phyloP scores from a whole-genome alignment of 371 early-diverging fungal genomes.

The Mucor velutinosus region DNA sequence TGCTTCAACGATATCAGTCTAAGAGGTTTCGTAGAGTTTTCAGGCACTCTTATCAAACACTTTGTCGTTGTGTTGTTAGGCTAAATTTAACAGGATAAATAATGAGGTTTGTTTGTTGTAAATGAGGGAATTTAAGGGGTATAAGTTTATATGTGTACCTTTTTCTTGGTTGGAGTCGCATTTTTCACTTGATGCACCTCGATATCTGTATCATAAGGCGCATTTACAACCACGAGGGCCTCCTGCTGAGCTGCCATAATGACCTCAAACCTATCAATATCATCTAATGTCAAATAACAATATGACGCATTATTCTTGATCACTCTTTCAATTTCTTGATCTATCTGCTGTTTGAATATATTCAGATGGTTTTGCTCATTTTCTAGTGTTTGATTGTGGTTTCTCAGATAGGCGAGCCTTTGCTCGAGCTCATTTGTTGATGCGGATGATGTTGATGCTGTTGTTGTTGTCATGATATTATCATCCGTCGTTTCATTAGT shows the following conservation, averaged over 20 bases:
- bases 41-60: background rate
- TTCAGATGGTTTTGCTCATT: slow-evolving; percentile 29
- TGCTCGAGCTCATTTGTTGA: slow-evolving; percentile 28
- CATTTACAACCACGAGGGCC: slow-evolving; percentile 38
- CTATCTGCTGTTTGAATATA: slow-evolving; percentile 30
- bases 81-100: background rate
- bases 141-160: background rate
- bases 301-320: slow-evolving; percentile 30
- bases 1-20: background rate
- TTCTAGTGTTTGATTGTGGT: slow-evolving; percentile 32
- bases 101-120: background rate
- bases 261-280: slow-evolving; percentile 32
- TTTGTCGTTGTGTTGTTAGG: slow-evolving; percentile 1
- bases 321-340: slow-evolving; percentile 35
- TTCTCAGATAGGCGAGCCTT: slow-evolving; percentile 27
- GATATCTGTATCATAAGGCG: slow-evolving; percentile 42
- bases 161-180: background rate
- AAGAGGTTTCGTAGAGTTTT: background rate
- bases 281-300: slow-evolving; percentile 45
- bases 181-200: slow-evolving; percentile 27
- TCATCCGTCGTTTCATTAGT: background rate
- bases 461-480: background rate
- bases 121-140: background rate
- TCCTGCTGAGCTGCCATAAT: slow-evolving; percentile 32
- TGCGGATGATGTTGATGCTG: background rate